Conservation (phyloP, 1,284 basidiomycete species). For the Kwoniella shivajii region DNA sequence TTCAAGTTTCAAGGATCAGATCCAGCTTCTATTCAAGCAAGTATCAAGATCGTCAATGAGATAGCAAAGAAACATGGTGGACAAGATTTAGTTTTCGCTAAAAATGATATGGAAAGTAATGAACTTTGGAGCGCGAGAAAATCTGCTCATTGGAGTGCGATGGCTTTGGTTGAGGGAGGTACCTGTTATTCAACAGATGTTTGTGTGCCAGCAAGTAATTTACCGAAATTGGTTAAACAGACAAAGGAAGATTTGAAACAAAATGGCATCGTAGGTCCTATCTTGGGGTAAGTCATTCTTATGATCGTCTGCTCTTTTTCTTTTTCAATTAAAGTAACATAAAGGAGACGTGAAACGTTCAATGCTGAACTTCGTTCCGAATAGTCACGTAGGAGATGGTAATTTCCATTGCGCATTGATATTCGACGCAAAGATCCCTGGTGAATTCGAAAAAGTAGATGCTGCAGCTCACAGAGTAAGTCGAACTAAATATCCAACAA, state of each 20-base stretch:
- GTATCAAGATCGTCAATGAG: slow-evolving; percentile 24
- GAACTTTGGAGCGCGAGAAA: slow-evolving; percentile 82
- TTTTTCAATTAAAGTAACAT: neutral
- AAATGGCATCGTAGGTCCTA: slow-evolving; percentile 60
- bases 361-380: slow-evolving; percentile 3
- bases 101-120: slow-evolving; percentile 65
- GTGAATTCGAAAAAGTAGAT: slow-evolving; percentile 31
- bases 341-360: neutral
- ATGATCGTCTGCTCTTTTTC: neutral
- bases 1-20: slow-evolving; percentile 75
- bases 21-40: slow-evolving; percentile 20
- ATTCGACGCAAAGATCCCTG: slow-evolving; percentile 23
- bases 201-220: slow-evolving; percentile 75
- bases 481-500: neutral
- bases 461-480: slow-evolving; percentile 28
- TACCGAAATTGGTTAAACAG: slow-evolving; percentile 72
- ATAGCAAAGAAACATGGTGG: slow-evolving; percentile 68
- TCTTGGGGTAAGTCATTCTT: slow-evolving; percentile 38
- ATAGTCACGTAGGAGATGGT: slow-evolving; percentile 83
- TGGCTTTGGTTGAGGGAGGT: slow-evolving; percentile 62
- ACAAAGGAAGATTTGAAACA: slow-evolving; percentile 72
- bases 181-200: slow-evolving; percentile 78
- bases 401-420: slow-evolving; percentile 51
- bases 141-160: slow-evolving; percentile 69
- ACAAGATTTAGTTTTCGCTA: slow-evolving; percentile 67